Evolutionary conservation across 139 green algal species (phyloP).

Genomic region (Closterium sp.): DNA sequence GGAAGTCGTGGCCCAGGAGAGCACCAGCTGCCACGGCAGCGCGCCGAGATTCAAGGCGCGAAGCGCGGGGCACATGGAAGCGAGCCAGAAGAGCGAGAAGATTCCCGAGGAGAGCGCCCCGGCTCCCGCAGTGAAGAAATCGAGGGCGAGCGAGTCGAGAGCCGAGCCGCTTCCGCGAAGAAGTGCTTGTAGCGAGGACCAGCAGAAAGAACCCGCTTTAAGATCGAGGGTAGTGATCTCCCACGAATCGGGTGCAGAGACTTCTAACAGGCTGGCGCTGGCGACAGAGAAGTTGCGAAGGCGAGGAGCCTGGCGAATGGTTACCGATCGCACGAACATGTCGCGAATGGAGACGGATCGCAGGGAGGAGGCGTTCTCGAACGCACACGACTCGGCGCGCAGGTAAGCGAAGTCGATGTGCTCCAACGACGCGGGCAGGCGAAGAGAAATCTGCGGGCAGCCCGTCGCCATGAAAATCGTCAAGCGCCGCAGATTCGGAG

Average conservation of each 20-base stretch:
- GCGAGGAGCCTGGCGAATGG: not conserved
- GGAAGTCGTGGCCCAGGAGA: not conserved
- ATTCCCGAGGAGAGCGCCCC: not conserved
- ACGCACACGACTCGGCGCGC: not conserved
- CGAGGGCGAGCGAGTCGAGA: not conserved
- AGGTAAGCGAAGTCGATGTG: not conserved
- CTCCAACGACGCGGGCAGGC: not conserved
- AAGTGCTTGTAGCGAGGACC: not conserved
- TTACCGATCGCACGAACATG: not conserved
- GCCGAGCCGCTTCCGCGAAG: not conserved
- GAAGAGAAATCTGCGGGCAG: not conserved
- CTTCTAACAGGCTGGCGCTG: not conserved
- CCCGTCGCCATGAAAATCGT: not conserved
- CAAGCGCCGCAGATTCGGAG: not conserved
- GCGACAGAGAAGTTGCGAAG: not conserved
- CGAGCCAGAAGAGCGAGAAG: not conserved
- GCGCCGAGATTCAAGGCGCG: not conserved
- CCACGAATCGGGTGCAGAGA: not conserved
- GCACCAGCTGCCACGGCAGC: not conserved
- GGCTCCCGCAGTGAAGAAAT: not conserved
- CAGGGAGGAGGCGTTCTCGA: not conserved
- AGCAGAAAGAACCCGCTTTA: not conserved
- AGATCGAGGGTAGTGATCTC: not conserved
- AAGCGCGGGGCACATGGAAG: not conserved
- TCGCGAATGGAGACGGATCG: not conserved